Conservation (phyloP, 495 filamentous ascomycete genomes). For the Neurospora sp. region DNA sequence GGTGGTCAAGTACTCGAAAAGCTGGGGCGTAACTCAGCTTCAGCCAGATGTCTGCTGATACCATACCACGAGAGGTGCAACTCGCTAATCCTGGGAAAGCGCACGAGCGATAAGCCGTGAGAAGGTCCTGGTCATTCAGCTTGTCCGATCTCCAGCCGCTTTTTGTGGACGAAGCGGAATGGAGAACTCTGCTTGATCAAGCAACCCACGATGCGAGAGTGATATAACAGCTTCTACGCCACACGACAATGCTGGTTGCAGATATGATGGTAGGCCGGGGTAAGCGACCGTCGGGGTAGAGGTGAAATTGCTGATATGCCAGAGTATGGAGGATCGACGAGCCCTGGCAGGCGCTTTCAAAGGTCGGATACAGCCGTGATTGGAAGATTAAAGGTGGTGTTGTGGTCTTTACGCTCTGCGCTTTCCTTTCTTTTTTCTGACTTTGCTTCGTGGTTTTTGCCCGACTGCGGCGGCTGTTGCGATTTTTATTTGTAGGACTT, state of each 20-base stretch:
- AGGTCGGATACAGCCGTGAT: not conserved
- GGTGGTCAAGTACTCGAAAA: not conserved
- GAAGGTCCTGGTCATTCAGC: not conserved
- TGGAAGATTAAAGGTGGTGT: not conserved
- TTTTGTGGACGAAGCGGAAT: not conserved
- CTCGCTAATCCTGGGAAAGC: not conserved
- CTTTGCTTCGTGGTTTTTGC: not conserved
- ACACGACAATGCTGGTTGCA: not conserved
- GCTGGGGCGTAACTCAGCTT: not conserved
- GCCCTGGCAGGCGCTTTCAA: not conserved
- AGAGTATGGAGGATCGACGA: not conserved
- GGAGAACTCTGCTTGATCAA: not conserved
- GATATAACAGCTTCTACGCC: not conserved
- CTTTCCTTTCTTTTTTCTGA: conserved; percentile 1
- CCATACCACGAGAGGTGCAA: not conserved
- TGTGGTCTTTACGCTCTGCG: not conserved
- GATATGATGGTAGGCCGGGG: not conserved
- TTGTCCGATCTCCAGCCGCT: not conserved
- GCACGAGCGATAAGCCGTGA: not conserved
- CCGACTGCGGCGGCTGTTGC: not conserved
- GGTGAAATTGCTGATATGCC: not conserved
- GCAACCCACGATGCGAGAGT: not conserved
- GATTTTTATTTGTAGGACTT: not conserved
- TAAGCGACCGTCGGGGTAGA: not conserved
- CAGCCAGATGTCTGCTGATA: not conserved